These are phyloP conservation scores for Pouteria glomerata DNA, from an alignment of 148 eudicot genomes.

Conservation along the genomic window DNA sequence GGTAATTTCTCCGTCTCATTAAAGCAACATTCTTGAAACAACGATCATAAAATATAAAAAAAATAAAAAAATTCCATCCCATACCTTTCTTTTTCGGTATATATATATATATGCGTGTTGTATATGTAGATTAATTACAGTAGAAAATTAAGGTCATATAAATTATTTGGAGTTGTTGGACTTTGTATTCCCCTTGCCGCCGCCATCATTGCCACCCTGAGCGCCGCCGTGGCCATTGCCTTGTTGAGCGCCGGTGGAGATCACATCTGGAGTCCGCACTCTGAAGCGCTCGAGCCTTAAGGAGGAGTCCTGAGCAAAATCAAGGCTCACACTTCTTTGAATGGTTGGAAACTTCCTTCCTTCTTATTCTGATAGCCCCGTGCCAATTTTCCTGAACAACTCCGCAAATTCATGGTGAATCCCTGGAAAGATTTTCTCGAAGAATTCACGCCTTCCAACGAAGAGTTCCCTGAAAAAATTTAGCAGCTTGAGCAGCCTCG, in stretches of 20 bases:
- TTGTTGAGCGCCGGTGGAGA: background rate
- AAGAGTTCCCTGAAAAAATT: slow-evolving; percentile 15
- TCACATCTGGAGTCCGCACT: slow-evolving; percentile 14
- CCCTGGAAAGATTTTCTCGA: slow-evolving; percentile 14
- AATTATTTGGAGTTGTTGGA: too few relatives aligned
- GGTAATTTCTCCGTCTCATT: too few relatives aligned
- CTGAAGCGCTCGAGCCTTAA: slow-evolving; percentile 17
- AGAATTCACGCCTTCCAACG: slow-evolving; percentile 11
- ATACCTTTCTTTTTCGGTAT: too few relatives aligned
- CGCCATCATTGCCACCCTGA: background rate
- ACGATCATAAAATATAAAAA: too few relatives aligned
- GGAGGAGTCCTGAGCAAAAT: background rate
- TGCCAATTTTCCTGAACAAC: slow-evolving; percentile 15
- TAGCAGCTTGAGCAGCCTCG: slow-evolving; percentile 18
- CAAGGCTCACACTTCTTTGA: slow-evolving; percentile 11
- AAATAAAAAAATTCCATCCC: too few relatives aligned
- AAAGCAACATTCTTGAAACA: too few relatives aligned
- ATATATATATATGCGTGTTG: too few relatives aligned
- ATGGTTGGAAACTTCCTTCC: background rate
- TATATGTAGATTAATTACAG: too few relatives aligned
- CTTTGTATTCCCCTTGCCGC: too few relatives aligned
- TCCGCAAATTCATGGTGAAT: slow-evolving; percentile 1
- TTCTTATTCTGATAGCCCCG: background rate
- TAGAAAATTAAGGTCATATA: too few relatives aligned
- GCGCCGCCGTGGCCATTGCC: background rate